phyloP scores from a whole-genome alignment of 2,329 filamentous ascomycete genomes.

The Furcasterigmium furcatum region DNA sequence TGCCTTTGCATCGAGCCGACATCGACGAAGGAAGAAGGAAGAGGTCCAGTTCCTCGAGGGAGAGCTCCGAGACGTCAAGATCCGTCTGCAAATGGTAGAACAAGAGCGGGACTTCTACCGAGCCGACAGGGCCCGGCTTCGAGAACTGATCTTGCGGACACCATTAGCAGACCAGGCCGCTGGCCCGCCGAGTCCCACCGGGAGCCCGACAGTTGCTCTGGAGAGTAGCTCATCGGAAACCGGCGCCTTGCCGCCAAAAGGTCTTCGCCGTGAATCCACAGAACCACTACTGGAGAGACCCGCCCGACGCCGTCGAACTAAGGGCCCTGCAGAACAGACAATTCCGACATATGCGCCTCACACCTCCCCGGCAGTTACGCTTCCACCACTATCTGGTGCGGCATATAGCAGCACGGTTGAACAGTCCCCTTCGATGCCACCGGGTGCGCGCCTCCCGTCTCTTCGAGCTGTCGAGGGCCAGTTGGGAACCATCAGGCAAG shows the following conservation, averaged over 20 bases:
- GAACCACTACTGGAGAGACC: conserved; percentile 44
- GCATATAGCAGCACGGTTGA: conserved; percentile 30
- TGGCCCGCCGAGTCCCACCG: conserved; percentile 48
- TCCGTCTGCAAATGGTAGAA: conserved; percentile 47
- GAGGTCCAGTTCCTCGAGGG: conserved; percentile 69
- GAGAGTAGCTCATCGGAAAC: conserved; percentile 31
- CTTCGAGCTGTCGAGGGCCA: conserved; percentile 40
- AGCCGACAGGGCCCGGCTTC: conserved; percentile 67
- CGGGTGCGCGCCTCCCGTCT: conserved; percentile 43
- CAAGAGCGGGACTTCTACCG: conserved; percentile 72
- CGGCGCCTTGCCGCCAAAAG: conserved; percentile 20
- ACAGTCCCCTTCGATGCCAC: conserved; percentile 32
- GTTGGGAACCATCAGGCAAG: conserved; percentile 5
- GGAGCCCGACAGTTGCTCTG: conserved; percentile 28
- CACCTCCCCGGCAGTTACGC: conserved; percentile 25
- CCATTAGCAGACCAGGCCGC: conserved; percentile 52
- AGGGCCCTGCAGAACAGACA: conserved; percentile 40
- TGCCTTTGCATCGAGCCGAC: conserved; percentile 79
- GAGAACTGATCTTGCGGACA: conserved; percentile 60
- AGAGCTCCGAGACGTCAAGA: conserved; percentile 62
- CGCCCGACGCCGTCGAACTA: conserved; percentile 42
- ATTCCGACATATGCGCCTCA: conserved; percentile 34
- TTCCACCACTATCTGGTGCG: conserved; percentile 38
- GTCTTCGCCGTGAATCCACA: conserved; percentile 29
- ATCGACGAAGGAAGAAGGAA: conserved; percentile 78